phyloP scores from a whole-genome alignment of 768 basidiomycete genomes.

The Leccinellum rugosiceps region DNA sequence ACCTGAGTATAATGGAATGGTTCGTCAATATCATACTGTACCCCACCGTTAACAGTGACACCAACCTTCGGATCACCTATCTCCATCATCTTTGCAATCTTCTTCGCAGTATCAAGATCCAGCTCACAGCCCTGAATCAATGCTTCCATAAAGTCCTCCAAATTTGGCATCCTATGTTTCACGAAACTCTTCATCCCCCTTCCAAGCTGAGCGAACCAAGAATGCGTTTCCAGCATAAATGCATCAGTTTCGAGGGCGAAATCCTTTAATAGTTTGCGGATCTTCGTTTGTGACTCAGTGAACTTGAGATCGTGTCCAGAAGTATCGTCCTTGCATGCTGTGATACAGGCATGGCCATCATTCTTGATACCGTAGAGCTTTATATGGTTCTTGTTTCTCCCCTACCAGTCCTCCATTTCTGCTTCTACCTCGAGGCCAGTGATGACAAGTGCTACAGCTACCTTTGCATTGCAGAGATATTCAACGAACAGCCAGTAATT shows the following conservation, averaged over 20 bases:
- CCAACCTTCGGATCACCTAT: background rate
- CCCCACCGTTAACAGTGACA: no score
- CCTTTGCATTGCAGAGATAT: slow-evolving; percentile 35
- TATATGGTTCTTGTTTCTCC: slow-evolving; percentile 23
- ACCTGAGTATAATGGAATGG: no score
- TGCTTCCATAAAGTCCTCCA: slow-evolving; percentile 16
- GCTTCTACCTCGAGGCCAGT: slow-evolving; percentile 38
- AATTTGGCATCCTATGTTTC: background rate
- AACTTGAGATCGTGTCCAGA: slow-evolving; percentile 14
- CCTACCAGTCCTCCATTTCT: slow-evolving; percentile 34
- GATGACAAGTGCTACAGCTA: slow-evolving; percentile 38
- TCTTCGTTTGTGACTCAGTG: slow-evolving; percentile 17
- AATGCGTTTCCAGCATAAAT: slow-evolving; percentile 10
- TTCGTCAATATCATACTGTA: no score
- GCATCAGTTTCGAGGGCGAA: slow-evolving; percentile 10
- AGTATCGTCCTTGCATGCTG: slow-evolving; percentile 19
- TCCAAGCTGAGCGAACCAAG: slow-evolving; percentile 16
- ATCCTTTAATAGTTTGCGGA: slow-evolving; percentile 17
- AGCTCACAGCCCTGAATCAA: slow-evolving; percentile 14
- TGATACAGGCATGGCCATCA: slow-evolving; percentile 30
- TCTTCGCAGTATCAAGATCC: slow-evolving; percentile 16
- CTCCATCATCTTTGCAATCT: slow-evolving; percentile 18
- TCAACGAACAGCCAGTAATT: slow-evolving; percentile 41
- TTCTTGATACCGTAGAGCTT: slow-evolving; percentile 20
- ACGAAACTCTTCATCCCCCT: slow-evolving; percentile 15